A percentile compares a stretch with the other conserved stretches of the same genome.
phyloP scores from a whole-genome alignment of 2,329 filamentous ascomycete genomes.

The Monosporascus cannonballus region DNA sequence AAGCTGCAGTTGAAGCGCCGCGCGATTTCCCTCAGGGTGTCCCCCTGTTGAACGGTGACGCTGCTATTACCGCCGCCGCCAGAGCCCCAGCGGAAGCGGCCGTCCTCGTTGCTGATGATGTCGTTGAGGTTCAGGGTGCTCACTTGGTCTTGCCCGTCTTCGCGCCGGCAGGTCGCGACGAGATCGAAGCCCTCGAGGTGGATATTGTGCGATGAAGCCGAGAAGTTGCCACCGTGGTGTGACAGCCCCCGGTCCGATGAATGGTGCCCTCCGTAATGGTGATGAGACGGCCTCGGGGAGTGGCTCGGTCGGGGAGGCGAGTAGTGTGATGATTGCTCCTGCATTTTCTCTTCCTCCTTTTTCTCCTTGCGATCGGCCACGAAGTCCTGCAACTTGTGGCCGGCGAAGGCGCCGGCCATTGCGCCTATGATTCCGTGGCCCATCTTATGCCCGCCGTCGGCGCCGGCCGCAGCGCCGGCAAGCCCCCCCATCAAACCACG shows the following conservation, averaged over 20 bases:
- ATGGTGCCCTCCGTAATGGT: constrained; percentile 3
- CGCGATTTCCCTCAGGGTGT: constrained; percentile 35
- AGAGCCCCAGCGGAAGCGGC: constrained; percentile 30
- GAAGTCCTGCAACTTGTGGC: constrained; percentile 35
- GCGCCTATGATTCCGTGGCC: constrained; percentile 34
- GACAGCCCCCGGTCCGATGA: constrained; percentile 6
- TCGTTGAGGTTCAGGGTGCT: constrained; percentile 31
- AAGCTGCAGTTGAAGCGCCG: constrained; percentile 25
- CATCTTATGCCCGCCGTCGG: constrained; percentile 33
- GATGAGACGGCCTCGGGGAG: constrained; percentile 7
- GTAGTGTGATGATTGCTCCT: constrained; percentile 13
- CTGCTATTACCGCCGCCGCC: constrained; percentile 17
- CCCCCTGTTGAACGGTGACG: constrained; percentile 34
- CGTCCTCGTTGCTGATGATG: constrained; percentile 29
- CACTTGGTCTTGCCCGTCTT: constrained; percentile 26
- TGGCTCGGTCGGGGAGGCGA: neutral
- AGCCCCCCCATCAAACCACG: constrained; percentile 35
- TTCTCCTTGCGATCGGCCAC: constrained; percentile 33
- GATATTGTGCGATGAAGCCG: constrained; percentile 28
- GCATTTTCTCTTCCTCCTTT: constrained; percentile 22
- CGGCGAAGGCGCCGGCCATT: constrained; percentile 34
- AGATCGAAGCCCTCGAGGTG: constrained; percentile 30
- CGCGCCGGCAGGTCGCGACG: constrained; percentile 26
- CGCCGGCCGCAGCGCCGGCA: constrained; percentile 34
- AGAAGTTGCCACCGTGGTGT: constrained; percentile 28